These are phyloP conservation scores for Suillus paluster DNA, from an alignment of 768 basidiomycete species.

Conservation along the genomic window DNA sequence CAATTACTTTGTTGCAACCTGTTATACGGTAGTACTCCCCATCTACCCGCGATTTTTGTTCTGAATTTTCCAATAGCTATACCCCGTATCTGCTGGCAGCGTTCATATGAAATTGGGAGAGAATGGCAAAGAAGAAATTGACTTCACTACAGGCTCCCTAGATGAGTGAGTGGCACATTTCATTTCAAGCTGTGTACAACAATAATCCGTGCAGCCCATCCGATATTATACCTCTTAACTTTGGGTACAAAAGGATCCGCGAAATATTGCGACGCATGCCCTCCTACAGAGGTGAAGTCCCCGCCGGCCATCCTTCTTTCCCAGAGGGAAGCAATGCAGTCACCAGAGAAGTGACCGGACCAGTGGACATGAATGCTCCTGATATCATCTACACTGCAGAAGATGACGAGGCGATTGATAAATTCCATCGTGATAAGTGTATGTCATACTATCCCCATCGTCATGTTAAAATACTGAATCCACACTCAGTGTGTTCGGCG, in stretches of 20 bases:
- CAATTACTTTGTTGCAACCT: constrained; percentile 23
- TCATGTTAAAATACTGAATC: neutral
- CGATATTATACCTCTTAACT: constrained; percentile 30
- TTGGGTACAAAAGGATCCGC: constrained; percentile 32
- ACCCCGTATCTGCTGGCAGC: constrained; percentile 52
- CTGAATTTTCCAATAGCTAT: constrained; percentile 25
- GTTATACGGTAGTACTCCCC: constrained; percentile 33
- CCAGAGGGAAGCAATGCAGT: constrained; percentile 31
- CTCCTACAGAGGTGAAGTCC: constrained; percentile 39
- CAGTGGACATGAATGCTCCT: constrained; percentile 30
- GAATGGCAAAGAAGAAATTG: constrained; percentile 43
- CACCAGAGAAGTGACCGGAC: constrained; percentile 19
- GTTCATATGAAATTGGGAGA: constrained; percentile 50
- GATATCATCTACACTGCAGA: constrained; percentile 38
- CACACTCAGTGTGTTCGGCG: constrained; percentile 29
- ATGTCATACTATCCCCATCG: constrained; percentile 1
- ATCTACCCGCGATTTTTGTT: neutral
- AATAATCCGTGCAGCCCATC: constrained; percentile 19
- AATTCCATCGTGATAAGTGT: constrained; percentile 27
- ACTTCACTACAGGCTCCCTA: constrained; percentile 53
- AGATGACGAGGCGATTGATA: constrained; percentile 41
- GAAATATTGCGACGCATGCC: constrained; percentile 45
- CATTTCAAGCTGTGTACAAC: neutral
- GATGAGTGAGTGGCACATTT: constrained; percentile 40
- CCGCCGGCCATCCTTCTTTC: constrained; percentile 19